Evolutionary conservation across 371 early-diverging fungal genomes (phyloP), one percentile per base, ranked within the genome.

Genomic region (Mucor circinelloides): DNA sequence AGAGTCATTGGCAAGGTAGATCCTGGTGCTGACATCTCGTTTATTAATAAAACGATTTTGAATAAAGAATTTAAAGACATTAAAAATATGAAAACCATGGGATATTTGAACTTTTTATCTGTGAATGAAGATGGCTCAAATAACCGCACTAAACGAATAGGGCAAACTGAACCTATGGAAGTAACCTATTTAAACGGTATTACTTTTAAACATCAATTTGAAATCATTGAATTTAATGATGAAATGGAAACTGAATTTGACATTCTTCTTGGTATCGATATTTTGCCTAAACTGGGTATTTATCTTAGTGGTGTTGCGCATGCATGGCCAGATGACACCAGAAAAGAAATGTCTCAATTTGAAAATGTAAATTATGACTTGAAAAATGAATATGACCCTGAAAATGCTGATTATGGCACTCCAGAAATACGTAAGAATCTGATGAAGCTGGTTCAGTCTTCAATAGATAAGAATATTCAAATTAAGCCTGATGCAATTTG

Each of bases 281-380:
- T 65, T 10, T 2, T 58, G 1, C n/a, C 32, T 17, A 65, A 58
- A 17, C 10, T 58, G 7, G 31, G 34, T 5, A 65, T 60, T 12
- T 54, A 42, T 15, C 17, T 66, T 8, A n/a, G 10, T 48, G 60
- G 60, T 21, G 66, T 58, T 9, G 66, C 66, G 12, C 38, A 60
- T 60, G 25, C 48, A 0, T 30, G 42, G 15, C 28, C 48, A 30
- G 30, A 50, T 50, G 23, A 48, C 13, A 1, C 4, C 4, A 23
- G 21, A 21, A 48, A 48, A 48, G 48, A 48, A 48, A n/a, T n/a
- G n/a, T n/a, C n/a, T n/a, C n/a, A n/a, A n/a, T n/a, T n/a, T n/a
- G n/a, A n/a, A n/a, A n/a, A 48, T 6, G 19, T 3, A n/a, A 64
- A 46, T 48, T 55, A 25, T 46, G 65, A 64, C 46, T 31, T 15